Conservation (phyloP, 176 grass and related monocot genomes). For the Pontederia paniculata region DNA sequence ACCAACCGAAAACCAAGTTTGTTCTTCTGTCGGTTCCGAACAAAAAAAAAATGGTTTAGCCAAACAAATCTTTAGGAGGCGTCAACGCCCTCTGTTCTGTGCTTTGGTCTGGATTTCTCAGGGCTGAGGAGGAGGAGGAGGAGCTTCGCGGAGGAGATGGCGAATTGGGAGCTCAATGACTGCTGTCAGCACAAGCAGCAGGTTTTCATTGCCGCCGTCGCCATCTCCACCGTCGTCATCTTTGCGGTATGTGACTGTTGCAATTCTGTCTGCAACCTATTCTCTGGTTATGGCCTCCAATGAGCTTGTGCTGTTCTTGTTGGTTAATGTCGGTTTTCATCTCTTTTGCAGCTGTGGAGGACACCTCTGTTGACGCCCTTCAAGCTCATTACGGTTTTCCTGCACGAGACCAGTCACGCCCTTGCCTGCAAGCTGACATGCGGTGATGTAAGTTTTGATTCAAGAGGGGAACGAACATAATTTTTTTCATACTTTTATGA, state of each 20-base stretch:
- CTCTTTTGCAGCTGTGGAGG: conserved; percentile 65
- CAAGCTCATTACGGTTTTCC: conserved; percentile 99
- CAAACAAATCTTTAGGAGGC: no score
- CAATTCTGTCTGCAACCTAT: not conserved
- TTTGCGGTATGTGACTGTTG: conserved; percentile 39
- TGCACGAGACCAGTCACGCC: conserved; percentile 95
- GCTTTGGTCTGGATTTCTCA: no score
- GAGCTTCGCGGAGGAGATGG: conserved; percentile 29
- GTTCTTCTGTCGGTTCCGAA: no score
- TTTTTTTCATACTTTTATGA: no score
- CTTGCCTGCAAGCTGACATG: conserved; percentile 98
- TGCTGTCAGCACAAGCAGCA: conserved; percentile 65
- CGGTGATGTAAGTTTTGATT: conserved; percentile 52
- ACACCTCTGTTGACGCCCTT: conserved; percentile 87
- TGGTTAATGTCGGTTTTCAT: not conserved
- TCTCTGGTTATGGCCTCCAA: not conserved
- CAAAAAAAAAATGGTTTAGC: no score
- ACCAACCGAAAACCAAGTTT: no score
- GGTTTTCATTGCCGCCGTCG: conserved; percentile 65
- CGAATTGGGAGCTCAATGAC: conserved; percentile 86
- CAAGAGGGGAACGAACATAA: not conserved
- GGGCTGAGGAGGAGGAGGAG: conserved; percentile 15
- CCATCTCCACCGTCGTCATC: conserved; percentile 85
- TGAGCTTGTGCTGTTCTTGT: not conserved
- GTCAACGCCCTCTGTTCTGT: no score